Conservation (phyloP, 306 rosid genomes). For the Vachellia collinsii region DNA sequence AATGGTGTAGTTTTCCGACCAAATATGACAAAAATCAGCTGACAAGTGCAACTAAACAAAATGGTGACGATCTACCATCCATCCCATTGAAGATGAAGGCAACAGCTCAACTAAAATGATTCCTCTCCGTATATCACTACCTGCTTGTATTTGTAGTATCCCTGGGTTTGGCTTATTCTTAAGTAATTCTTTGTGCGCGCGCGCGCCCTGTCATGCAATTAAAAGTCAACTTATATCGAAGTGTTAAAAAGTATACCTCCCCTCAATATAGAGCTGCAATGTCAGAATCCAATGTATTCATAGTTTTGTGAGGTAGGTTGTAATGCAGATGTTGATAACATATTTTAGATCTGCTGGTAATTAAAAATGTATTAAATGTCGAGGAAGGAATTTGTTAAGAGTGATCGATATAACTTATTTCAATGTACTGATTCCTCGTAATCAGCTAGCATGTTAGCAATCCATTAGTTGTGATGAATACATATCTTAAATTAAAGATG, state of each 20-base stretch:
- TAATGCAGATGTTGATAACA: neutral
- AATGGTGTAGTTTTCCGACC: conserved; percentile 20
- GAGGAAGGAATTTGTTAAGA: neutral
- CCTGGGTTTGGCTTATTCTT: neutral
- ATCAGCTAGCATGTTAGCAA: neutral
- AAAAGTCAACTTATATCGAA: no score
- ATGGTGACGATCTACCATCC: conserved; percentile 16
- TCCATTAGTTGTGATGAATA: neutral
- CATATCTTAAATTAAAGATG: neutral
- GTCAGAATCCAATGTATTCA: no score
- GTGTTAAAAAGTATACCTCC: no score
- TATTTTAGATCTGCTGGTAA: neutral
- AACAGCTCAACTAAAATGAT: conserved; percentile 6
- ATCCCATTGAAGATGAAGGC: neutral
- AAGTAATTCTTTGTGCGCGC: no score
- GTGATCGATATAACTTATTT: neutral
- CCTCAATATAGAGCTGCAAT: no score
- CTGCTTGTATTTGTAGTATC: neutral
- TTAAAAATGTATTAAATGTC: neutral
- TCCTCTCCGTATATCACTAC: neutral
- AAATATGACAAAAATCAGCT: conserved; percentile 35
- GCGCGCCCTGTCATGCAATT: neutral
- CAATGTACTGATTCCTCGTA: neutral
- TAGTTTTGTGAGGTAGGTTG: neutral
- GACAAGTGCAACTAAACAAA: conserved; percentile 15